phyloP scores from a whole-genome alignment of 371 early-diverging fungal genomes.

The Nematocida homosporus region DNA sequence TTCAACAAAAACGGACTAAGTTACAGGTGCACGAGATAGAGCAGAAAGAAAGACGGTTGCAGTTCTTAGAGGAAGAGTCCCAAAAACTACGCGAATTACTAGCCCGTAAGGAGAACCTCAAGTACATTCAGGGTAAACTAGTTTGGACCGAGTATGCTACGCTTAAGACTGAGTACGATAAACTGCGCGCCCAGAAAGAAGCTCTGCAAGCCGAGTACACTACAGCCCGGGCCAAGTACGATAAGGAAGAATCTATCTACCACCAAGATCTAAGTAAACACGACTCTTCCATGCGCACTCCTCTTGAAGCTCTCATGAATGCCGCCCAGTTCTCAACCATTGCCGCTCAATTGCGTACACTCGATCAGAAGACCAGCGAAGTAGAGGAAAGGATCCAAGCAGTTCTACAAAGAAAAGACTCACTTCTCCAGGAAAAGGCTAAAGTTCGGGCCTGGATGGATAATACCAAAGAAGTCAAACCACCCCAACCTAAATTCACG shows the following conservation, averaged over 20 bases:
- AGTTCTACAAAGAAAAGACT: slow-evolving; percentile 2
- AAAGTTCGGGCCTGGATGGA: slow-evolving; percentile 24
- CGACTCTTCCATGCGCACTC: slow-evolving; percentile 1
- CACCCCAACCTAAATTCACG: slow-evolving; percentile 2
- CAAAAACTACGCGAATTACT: slow-evolving; percentile 55
- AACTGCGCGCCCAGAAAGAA: background rate
- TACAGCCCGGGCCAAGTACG: background rate
- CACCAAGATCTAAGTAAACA: slow-evolving; percentile 53
- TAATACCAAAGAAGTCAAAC: slow-evolving; percentile 19
- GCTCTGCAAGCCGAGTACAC: background rate
- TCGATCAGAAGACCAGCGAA: slow-evolving; percentile 35
- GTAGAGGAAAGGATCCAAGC: slow-evolving; percentile 26
- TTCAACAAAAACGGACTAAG: slow-evolving; percentile 30
- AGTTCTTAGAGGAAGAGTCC: slow-evolving; percentile 53
- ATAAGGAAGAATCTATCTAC: slow-evolving; percentile 25
- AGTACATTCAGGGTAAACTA: slow-evolving; percentile 61
- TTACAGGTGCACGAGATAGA: slow-evolving; percentile 18
- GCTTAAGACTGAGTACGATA: slow-evolving; percentile 28
- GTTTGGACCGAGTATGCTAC: slow-evolving; percentile 59
- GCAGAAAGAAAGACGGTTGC: slow-evolving; percentile 31
- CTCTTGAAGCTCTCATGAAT: slow-evolving; percentile 21
- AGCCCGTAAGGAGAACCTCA: slow-evolving; percentile 32
- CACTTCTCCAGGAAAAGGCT: slow-evolving; percentile 29
- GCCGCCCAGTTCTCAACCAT: background rate
- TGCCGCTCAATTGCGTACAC: background rate